Conservation (phyloP, 1,139 yeast genomes). For the Barnettozyma hawaiiensis region DNA sequence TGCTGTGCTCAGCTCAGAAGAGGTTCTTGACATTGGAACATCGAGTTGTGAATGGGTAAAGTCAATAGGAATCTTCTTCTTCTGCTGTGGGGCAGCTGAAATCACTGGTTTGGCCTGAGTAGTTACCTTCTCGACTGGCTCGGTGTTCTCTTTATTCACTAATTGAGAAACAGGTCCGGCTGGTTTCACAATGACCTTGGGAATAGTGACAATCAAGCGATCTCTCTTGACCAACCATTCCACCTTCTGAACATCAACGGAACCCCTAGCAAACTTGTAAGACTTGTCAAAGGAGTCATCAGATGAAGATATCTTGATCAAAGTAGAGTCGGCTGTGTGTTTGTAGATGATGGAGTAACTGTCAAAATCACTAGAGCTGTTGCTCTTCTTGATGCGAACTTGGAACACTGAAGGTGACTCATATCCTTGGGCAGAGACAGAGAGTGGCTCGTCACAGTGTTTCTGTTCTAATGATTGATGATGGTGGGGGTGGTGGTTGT, state of each 20-base stretch:
- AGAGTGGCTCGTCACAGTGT: conserved; percentile 1
- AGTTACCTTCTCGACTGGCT: background rate
- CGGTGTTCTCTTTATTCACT: background rate
- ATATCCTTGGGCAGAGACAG: conserved; percentile 8
- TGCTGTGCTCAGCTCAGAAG: conserved; percentile 2
- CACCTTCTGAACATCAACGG: conserved; percentile 9
- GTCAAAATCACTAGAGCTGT: conserved; percentile 9
- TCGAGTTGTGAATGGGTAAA: conserved; percentile 5
- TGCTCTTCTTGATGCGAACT: conserved; percentile 12
- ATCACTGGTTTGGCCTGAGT: background rate
- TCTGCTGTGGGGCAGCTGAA: background rate
- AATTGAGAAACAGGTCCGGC: background rate
- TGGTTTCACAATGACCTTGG: conserved; percentile 10
- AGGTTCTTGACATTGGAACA: conserved; percentile 5
- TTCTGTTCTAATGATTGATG: conserved; percentile 2
- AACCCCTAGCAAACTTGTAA: conserved; percentile 8
- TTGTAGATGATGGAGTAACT: conserved; percentile 12
- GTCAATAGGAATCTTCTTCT: conserved; percentile 13
- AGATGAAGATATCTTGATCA: conserved; percentile 9
- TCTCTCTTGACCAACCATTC: conserved; percentile 9
- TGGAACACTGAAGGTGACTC: conserved; percentile 8
- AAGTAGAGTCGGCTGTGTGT: background rate
- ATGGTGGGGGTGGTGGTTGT: conserved; percentile 1
- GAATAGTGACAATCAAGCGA: conserved; percentile 10
- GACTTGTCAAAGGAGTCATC: conserved; percentile 12